Evolutionary conservation across 1,284 basidiomycete species (phyloP).

Genomic region (Boletellus sp.): DNA sequence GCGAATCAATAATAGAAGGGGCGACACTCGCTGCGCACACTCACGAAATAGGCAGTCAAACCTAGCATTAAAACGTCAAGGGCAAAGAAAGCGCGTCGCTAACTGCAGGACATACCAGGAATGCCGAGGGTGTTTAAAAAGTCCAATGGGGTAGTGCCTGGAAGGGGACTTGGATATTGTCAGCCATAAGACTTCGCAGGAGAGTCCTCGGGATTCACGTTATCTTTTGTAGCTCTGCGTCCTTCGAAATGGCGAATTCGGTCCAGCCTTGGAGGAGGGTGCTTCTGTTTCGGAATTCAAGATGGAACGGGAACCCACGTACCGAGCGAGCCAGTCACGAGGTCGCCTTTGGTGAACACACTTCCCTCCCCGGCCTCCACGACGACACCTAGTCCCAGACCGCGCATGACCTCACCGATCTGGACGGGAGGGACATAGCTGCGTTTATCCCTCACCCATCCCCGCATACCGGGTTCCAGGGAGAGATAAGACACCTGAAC

Average conservation of each 20-base stretch:
- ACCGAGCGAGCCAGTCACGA: constrained; percentile 62
- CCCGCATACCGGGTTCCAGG: constrained; percentile 84
- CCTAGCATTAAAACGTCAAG: constrained; percentile 39
- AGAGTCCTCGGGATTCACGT: constrained; percentile 20
- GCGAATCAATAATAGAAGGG: constrained; percentile 4
- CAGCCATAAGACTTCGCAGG: background rate
- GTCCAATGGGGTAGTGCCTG: constrained; percentile 63
- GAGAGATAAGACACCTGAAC: constrained; percentile 75
- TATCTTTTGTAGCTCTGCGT: constrained; percentile 49
- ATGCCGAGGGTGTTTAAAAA: constrained; percentile 74
- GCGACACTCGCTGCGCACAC: constrained; percentile 9
- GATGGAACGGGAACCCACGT: constrained; percentile 18
- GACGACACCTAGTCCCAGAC: constrained; percentile 67
- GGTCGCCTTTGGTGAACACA: constrained; percentile 59
- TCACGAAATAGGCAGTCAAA: constrained; percentile 80
- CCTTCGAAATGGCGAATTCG: constrained; percentile 67
- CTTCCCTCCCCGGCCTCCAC: constrained; percentile 54
- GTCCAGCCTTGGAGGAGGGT: constrained; percentile 58
- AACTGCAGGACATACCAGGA: constrained; percentile 45
- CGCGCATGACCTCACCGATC: constrained; percentile 83
- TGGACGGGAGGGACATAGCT: constrained; percentile 72
- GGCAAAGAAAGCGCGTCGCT: background rate
- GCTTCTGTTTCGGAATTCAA: background rate
- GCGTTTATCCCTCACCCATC: constrained; percentile 69
- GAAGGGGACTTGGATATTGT: constrained; percentile 41